A percentile compares a stretch with the other conserved stretches of the same genome.
phyloP scores from a whole-genome alignment of 1,284 basidiomycete genomes.

The Apiotrichum mycotoxinovorans region DNA sequence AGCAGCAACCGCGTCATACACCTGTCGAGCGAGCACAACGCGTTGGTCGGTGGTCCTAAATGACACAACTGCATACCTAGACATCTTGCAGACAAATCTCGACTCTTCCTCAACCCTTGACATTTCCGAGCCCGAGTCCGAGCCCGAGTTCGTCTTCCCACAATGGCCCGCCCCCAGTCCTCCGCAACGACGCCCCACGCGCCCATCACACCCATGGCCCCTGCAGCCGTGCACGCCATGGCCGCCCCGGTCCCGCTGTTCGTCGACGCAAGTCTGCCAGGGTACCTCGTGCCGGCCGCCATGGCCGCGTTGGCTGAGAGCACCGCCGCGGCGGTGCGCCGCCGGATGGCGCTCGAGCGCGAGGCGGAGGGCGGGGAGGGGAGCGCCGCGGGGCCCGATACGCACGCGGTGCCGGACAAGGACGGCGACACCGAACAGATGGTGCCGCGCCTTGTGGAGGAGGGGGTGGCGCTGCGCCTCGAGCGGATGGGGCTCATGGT shows the following conservation, averaged over 20 bases:
- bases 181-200: constrained; percentile 32
- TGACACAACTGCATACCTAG: no score
- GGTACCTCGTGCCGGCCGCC: constrained; percentile 78
- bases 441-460: constrained; percentile 62
- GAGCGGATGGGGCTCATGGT: constrained; percentile 83
- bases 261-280: constrained; percentile 72
- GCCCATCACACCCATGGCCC: constrained; percentile 35
- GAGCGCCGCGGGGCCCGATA: constrained; percentile 23
- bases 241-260: constrained; percentile 46
- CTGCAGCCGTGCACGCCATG: constrained; percentile 39
- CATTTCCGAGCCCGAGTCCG: no score
- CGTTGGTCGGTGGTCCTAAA: no score
- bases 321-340: constrained; percentile 62
- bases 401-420: constrained; percentile 45
- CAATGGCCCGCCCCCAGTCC: constrained; percentile 28
- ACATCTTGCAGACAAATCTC: no score
- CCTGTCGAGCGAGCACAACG: no score
- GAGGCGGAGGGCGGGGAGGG: constrained; percentile 21
- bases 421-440: constrained; percentile 38
- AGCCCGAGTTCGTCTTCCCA: neutral
- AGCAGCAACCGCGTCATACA: no score
- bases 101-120: no score
- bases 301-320: constrained; percentile 68
- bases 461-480: constrained; percentile 64
- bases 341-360: constrained; percentile 34